Base-by-base conservation (phyloP, 441 rosid species). In the Pelargonium exstipulatum region DNA sequence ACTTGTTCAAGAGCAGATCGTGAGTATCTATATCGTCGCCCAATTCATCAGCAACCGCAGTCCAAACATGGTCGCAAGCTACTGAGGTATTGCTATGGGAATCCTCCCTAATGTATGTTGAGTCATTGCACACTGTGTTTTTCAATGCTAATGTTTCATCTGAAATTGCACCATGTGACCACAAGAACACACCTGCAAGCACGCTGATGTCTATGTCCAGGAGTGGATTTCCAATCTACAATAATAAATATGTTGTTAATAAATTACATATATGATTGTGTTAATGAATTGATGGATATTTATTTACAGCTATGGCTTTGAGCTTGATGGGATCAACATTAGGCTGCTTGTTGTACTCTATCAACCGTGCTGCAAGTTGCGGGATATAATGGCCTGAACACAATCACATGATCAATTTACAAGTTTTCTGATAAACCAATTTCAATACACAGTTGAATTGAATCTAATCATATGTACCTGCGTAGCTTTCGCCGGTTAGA, bases 81-180 rank as follows among this genome's bases (percentile, higher is more conserved):
- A 5, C 42, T 37, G 42, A 37, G 9, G 42, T 37, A 37, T 37
- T 37, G 42, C 42, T 37, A 37, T 37, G 42, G 9, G 42, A 37
- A 37, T 37, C 42, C 42, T 37, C 42, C 42, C 42, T 37, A 37
- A 71, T 2, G 18, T 71, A 40, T 74, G 66, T 74, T 1, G 83
- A 82, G n/a, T 65, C 62, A 18, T 80, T 76, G 80, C 84, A 74
- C 3, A 76, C 77, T 0, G 63, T 80, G 42, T 73, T 80, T 71
- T 74, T 69, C 77, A 78, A 45, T 67, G 26, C 18, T 0, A 76
- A n/a, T 9, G 74, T 78, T 66, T 71, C 75, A 46, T 84, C 87
- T 0, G 81, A 78, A 76, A 82, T 84, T 1, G 71, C 81, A 8
- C 82, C 82, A 6, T 81, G 83, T 22, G 73, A 45, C 87, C 87